A percentile compares a stretch with the other conserved stretches of the same genome.
These are phyloP conservation scores for Cyberlindnera japonica DNA, from an alignment of 805 yeast genomes.

Conservation along the genomic window DNA sequence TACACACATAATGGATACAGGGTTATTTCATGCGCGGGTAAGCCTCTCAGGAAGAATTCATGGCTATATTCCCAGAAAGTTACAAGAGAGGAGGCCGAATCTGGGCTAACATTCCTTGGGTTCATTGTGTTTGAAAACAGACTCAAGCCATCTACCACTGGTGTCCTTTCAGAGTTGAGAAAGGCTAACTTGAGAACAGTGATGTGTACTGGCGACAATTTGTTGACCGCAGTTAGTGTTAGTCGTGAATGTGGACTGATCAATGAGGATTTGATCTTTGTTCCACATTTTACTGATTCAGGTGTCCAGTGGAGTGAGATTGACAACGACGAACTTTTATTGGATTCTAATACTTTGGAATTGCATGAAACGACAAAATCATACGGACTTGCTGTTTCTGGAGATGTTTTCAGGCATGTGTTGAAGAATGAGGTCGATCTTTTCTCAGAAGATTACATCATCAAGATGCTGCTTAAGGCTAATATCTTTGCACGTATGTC, in stretches of 20 bases:
- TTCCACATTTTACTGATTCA: conserved; percentile 54
- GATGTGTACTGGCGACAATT: conserved; percentile 98
- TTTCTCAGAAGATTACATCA: conserved; percentile 38
- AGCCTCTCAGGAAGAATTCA: conserved; percentile 40
- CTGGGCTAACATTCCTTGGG: conserved; percentile 70
- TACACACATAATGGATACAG: conserved; percentile 94
- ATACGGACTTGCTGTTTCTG: conserved; percentile 82
- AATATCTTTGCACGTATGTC: conserved; percentile 95
- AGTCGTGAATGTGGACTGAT: conserved; percentile 80
- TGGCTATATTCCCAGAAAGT: conserved; percentile 48
- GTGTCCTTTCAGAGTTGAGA: conserved; percentile 54
- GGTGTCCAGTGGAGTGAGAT: conserved; percentile 61
- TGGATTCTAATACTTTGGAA: conserved; percentile 63
- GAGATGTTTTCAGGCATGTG: conserved; percentile 82
- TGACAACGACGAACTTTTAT: conserved; percentile 46
- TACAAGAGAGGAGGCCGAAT: conserved; percentile 65
- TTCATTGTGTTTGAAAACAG: conserved; percentile 92
- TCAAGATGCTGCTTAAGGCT: conserved; percentile 63
- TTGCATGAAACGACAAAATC: conserved; percentile 38
- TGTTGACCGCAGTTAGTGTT: conserved; percentile 91
- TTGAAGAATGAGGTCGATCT: conserved; percentile 39
- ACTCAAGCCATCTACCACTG: conserved; percentile 64
- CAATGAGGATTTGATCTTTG: conserved; percentile 44
- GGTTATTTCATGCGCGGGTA: conserved; percentile 91
- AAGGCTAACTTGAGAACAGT: conserved; percentile 75